phyloP scores from a whole-genome alignment of 805 yeast species.

The Zygotorulaspora danielsina region DNA sequence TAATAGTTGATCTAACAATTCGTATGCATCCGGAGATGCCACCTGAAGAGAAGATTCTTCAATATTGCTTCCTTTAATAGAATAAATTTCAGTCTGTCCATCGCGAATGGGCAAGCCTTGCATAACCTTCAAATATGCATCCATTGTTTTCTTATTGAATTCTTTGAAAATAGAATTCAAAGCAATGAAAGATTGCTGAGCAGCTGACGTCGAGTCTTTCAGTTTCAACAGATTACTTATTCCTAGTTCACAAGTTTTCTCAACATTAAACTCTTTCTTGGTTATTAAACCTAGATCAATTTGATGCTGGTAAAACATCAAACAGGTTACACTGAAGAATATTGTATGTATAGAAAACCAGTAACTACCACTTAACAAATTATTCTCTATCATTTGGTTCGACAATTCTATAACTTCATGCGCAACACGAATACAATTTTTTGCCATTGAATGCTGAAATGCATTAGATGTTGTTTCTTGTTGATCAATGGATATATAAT shows the following conservation, averaged over 20 bases:
- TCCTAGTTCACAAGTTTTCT: conserved; percentile 67
- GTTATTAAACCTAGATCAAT: conserved; percentile 7
- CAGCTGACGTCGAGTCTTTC: conserved; percentile 67
- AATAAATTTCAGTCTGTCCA: not conserved
- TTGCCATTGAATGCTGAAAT: conserved; percentile 66
- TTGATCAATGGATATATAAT: conserved; percentile 50
- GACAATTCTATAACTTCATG: conserved; percentile 77
- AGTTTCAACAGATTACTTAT: conserved; percentile 59
- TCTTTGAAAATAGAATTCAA: conserved; percentile 72
- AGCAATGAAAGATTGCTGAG: conserved; percentile 70
- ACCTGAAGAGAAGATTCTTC: not conserved
- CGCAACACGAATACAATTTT: conserved; percentile 80
- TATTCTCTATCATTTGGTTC: conserved; percentile 68
- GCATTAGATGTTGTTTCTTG: conserved; percentile 44
- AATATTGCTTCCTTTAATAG: not conserved
- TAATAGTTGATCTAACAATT: conserved; percentile 6
- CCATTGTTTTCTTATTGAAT: conserved; percentile 63
- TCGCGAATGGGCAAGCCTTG: conserved; percentile 4
- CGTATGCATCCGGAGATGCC: conserved; percentile 4
- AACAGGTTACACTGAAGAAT: conserved; percentile 82
- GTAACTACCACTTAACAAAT: conserved; percentile 75
- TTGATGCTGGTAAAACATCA: conserved; percentile 51
- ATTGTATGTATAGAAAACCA: conserved; percentile 91
- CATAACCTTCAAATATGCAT: conserved; percentile 15
- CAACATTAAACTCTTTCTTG: conserved; percentile 33